Conservation (phyloP, 306 rosid genomes). For the Fagus crenata region DNA sequence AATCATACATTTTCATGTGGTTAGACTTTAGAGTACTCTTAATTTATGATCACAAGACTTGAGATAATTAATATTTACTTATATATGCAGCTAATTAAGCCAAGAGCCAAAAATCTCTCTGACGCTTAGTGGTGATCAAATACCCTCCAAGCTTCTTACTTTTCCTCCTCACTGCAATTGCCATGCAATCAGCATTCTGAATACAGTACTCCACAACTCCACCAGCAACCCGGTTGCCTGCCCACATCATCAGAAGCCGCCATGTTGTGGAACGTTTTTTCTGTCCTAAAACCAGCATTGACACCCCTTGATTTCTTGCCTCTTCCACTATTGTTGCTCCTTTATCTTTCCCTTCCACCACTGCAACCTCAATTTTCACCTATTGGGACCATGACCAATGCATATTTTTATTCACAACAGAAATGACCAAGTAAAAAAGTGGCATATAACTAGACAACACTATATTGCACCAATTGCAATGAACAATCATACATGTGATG, state of each 20-base stretch:
- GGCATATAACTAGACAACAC: no score
- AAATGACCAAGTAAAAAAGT: no score
- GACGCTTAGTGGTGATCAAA: slow-evolving; percentile 92
- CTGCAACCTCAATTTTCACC: slow-evolving; percentile 75
- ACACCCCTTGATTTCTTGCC: slow-evolving; percentile 72
- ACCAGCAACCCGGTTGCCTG: slow-evolving; percentile 46
- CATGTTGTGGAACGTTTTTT: slow-evolving; percentile 79
- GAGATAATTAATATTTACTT: not conserved
- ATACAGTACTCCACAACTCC: slow-evolving; percentile 82
- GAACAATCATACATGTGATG: no score
- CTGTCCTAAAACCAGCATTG: slow-evolving; percentile 81
- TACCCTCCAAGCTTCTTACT: slow-evolving; percentile 82
- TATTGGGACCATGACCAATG: slow-evolving; percentile 27
- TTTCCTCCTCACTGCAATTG: slow-evolving; percentile 87
- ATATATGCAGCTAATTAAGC: slow-evolving; percentile 40
- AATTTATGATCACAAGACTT: not conserved
- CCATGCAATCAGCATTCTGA: slow-evolving; percentile 91
- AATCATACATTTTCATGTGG: slow-evolving; percentile 9
- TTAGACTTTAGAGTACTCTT: not conserved
- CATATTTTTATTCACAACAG: not conserved
- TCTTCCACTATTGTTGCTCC: slow-evolving; percentile 86
- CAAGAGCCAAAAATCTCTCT: slow-evolving; percentile 95
- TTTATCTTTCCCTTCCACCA: slow-evolving; percentile 75
- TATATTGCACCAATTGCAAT: no score
- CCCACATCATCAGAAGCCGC: slow-evolving; percentile 93